Evolutionary conservation across 2,329 filamentous ascomycete species (phyloP), one percentile per base, ranked within the genome.

Genomic region (Madurella fahalii): DNA sequence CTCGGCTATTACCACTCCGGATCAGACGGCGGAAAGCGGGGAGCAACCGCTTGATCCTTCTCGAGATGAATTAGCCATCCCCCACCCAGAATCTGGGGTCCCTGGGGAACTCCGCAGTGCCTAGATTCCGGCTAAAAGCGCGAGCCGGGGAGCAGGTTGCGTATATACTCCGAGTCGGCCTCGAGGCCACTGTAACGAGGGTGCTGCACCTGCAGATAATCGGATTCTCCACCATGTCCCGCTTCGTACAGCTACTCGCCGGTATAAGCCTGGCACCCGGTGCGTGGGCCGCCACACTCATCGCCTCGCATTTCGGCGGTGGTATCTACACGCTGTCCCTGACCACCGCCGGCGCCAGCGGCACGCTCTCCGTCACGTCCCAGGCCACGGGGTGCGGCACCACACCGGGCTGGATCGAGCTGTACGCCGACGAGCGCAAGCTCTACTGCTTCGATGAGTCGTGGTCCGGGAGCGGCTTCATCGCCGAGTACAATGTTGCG

Each of bases 391-490:
- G 60, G 2, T 63, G 61, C 40, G 61, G 61, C 17, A 47, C 41
- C 12, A 62, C 58, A 8, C 61, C 61, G 2, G 60, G 40, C 9
- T 63, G 61, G 61, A 17, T 63, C 25, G 46, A 62, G 52, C 37
- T 54, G 18, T 60, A 61, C 40, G 44, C 54, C 3, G 61, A 61
- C 45, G 37, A 53, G 1, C 50, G 53, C 32, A 54, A 53, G 41
- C 48, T 62, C 25, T 63, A 63, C 53, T 63, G 61, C 53, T 62
- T 63, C 44, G 58, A 63, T 37, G 61, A 63, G 57, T 60, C 57
- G 5, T 63, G 61, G 61, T 41, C 13, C n/a, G 58, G 60, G 15
- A 40, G 43, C 39, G 61, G 60, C 34, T 40, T 40, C 30, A 57
- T 54, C n/a, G 51, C 61, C 40, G 49, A 62, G 47, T 63, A 58